Percentiles rank a stretch among this genome's conserved stretches.
Conservation (phyloP, 768 basidiomycete genomes). For the Auriscalpium microsporum region DNA sequence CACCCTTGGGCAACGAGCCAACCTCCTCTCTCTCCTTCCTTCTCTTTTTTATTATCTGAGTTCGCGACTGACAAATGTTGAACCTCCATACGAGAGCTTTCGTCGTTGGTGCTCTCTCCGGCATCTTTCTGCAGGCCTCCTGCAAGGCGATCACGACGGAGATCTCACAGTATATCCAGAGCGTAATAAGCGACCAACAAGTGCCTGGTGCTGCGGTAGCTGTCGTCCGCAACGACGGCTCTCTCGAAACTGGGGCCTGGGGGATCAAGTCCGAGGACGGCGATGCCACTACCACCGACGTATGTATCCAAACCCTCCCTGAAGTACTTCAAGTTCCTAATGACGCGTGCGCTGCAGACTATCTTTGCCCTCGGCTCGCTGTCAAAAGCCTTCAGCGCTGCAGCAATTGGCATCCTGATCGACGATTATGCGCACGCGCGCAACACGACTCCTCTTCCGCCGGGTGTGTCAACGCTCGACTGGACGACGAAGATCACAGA, state of each 20-base stretch:
- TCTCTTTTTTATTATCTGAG: too few relatives aligned
- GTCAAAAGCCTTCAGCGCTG: constrained; percentile 24
- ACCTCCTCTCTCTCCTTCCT: too few relatives aligned
- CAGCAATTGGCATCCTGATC: constrained; percentile 23
- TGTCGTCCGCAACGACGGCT: neutral
- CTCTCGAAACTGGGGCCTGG: neutral
- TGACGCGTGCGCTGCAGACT: constrained; percentile 14
- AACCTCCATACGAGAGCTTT: too few relatives aligned
- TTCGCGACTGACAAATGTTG: too few relatives aligned
- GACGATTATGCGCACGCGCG: constrained; percentile 23
- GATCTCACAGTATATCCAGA: neutral
- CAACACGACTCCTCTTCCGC: constrained; percentile 19
- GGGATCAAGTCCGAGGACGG: neutral
- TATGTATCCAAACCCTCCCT: neutral
- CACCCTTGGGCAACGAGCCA: too few relatives aligned
- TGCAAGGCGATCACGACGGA: neutral
- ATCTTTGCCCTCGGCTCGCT: constrained; percentile 24
- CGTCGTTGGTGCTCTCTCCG: too few relatives aligned
- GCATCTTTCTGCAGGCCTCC: too few relatives aligned
- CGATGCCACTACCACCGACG: neutral
- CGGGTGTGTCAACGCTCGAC: constrained; percentile 13
- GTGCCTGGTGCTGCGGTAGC: neutral
- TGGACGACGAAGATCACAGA: constrained; percentile 26
- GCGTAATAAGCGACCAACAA: neutral
- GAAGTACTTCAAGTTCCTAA: neutral